Evolutionary conservation across 495 filamentous ascomycete species (phyloP), one percentile per base, ranked within the genome.

Genomic region (Trichoderma erinaceum): DNA sequence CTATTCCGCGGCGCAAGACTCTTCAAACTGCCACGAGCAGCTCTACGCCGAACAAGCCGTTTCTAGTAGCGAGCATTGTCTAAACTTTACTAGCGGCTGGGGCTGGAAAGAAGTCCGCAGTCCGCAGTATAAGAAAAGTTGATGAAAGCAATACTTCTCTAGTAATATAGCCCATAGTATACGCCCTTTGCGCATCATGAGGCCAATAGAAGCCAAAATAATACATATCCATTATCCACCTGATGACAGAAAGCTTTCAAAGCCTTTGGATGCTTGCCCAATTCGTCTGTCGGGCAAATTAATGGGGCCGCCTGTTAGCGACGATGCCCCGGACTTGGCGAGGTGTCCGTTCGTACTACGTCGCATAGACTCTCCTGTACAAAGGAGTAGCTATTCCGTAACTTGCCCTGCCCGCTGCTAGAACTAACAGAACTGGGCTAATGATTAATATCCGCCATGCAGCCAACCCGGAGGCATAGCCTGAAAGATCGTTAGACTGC

Each of bases 401-500:
- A 18, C 21, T 23, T 21, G 48, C 21, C n/a, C 48, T 52, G n/a
- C 48, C 48, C 4, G 10, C 50, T 25, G n/a, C 50, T 25, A 21
- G 50, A 21, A 2, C 23, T 10, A 27, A 21, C 21, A 58, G 16
- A 21, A 21, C 11, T 13, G 27, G 25, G 56, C 48, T 52, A 52
- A 23, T 21, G 56, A 32, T 32, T 29, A 29, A 29, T 29, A 3
- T 3, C 12, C 56, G 25, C 13, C 56, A 61, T 32, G 25, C 56
- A 61, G 16, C 56, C 56, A 61, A 29, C 56, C 27, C 56, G 56
- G 56, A 61, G 56, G 1, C 11, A 27, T 32, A 21, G 56, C 56
- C 56, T 29, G 11, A 61, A 61, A n/a, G 13, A 61, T 61, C 56
- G 25, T 52, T 61, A 61, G 56, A 61, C 27, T 61, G 56, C 56